Conservation (phyloP, 495 filamentous ascomycete genomes). For the Chaetomidium leptoderma region DNA sequence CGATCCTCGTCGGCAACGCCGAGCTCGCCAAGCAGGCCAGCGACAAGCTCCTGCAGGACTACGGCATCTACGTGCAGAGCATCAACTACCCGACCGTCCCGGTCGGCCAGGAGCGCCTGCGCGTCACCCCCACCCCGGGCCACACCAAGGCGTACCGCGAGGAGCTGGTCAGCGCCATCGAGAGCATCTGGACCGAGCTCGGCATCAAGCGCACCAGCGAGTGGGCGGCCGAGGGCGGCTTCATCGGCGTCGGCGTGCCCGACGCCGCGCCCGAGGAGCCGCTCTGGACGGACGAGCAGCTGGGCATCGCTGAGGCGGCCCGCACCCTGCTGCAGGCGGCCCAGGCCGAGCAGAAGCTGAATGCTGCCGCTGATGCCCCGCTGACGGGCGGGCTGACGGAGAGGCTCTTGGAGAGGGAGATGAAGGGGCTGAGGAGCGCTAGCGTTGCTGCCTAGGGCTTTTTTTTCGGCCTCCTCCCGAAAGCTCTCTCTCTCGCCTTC, state of each 20-base stretch:
- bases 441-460: slow-evolving; percentile 23
- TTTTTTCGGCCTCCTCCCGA: not conserved
- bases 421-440: slow-evolving; percentile 17
- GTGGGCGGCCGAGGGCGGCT: slow-evolving; percentile 87
- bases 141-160: slow-evolving; percentile 77
- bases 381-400: slow-evolving; percentile 21
- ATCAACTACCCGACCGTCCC: slow-evolving; percentile 99
- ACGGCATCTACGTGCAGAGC: slow-evolving; percentile 93
- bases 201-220: slow-evolving; percentile 86
- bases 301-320: slow-evolving; percentile 57
- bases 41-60: slow-evolving; percentile 79
- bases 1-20: slow-evolving; percentile 88
- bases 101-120: slow-evolving; percentile 88
- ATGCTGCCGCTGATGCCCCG: not conserved
- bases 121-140: slow-evolving; percentile 92
- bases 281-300: slow-evolving; percentile 85
- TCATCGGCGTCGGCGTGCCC: slow-evolving; percentile 82
- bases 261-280: slow-evolving; percentile 50
- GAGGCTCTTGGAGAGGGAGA: slow-evolving; percentile 26
- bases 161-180: slow-evolving; percentile 78
- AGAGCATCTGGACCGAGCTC: slow-evolving; percentile 80
- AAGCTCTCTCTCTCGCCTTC: not conserved
- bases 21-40: slow-evolving; percentile 88
- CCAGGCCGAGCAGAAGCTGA: slow-evolving; percentile 24
- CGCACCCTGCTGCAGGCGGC: slow-evolving; percentile 22